Conservation (phyloP, 345 rosid species). For the Tarenaya hassleriana region DNA sequence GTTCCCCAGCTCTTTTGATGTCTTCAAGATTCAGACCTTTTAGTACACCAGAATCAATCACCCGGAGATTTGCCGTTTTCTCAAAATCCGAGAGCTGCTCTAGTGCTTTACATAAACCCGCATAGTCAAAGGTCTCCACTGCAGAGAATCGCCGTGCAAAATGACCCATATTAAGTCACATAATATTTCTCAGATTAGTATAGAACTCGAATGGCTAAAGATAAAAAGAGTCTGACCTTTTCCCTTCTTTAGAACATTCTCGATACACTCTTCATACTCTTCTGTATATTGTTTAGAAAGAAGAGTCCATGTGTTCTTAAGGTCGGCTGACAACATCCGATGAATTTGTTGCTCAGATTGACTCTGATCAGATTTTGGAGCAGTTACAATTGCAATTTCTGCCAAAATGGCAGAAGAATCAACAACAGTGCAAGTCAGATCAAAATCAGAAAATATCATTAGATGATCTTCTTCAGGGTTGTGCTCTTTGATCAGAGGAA, state of each 20-base stretch:
- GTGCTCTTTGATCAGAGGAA: conserved; percentile 46
- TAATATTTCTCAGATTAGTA: background rate
- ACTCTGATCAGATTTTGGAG: conserved; percentile 66
- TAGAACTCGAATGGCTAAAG: background rate
- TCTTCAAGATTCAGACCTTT: conserved; percentile 85
- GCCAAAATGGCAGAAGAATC: conserved; percentile 98
- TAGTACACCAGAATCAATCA: conserved; percentile 76
- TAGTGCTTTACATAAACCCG: conserved; percentile 59
- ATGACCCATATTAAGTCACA: background rate
- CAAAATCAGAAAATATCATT: conserved; percentile 87
- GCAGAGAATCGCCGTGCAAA: conserved; percentile 19
- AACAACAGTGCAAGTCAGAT: conserved; percentile 86
- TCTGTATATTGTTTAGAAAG: conserved; percentile 79
- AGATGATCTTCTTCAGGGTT: conserved; percentile 46
- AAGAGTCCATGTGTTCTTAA: conserved; percentile 65
- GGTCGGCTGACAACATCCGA: conserved; percentile 76
- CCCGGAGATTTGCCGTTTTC: conserved; percentile 71
- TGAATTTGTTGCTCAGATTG: conserved; percentile 43
- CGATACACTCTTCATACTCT: conserved; percentile 84
- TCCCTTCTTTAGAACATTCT: conserved; percentile 56
- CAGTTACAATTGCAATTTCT: conserved; percentile 86
- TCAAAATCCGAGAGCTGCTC: conserved; percentile 76
- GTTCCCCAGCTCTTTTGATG: conserved; percentile 84
- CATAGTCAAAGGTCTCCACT: conserved; percentile 62
- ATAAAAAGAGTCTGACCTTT: conserved; percentile 42